Conservation (phyloP, 768 basidiomycete genomes). For the Auriculariales sp. region DNA sequence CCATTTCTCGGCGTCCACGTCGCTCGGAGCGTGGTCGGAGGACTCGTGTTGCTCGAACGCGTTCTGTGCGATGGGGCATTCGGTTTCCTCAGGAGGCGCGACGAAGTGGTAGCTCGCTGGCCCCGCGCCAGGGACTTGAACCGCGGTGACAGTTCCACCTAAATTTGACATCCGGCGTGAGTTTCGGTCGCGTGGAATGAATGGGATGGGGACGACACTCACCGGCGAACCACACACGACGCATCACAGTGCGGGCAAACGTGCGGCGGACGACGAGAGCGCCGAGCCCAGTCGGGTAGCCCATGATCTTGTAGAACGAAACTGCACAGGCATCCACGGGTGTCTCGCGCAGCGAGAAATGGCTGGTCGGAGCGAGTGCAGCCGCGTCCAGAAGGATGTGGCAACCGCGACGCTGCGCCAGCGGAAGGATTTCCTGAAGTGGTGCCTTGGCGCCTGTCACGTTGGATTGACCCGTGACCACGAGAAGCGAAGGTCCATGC, state of each 20-base stretch:
- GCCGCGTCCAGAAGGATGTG: constrained; percentile 70
- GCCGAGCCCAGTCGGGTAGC: constrained; percentile 7
- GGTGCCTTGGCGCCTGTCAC: constrained; percentile 63
- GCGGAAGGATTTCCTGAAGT: constrained; percentile 15
- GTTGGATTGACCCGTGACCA: constrained; percentile 70
- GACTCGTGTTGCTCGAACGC: not conserved
- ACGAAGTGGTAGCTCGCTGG: not conserved
- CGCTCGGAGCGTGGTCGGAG: not conserved
- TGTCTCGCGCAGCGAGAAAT: constrained; percentile 46
- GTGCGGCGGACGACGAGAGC: constrained; percentile 11
- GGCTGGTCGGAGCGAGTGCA: constrained; percentile 59
- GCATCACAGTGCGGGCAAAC: constrained; percentile 25
- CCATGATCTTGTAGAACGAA: constrained; percentile 10
- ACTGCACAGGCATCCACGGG: constrained; percentile 12
- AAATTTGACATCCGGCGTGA: too few species aligned
- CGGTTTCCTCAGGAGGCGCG: not conserved
- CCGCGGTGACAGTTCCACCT: constrained; percentile 69
- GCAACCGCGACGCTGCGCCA: constrained; percentile 14
- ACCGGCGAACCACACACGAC: not conserved
- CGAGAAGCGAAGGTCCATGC: constrained; percentile 45
- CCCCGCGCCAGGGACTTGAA: constrained; percentile 59
- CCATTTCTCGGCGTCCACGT: not conserved
- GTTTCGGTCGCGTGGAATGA: too few species aligned
- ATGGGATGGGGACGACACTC: too few species aligned
- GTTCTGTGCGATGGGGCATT: not conserved